Percentiles rank a stretch among this genome's conserved stretches.
phyloP scores from a whole-genome alignment of 1,139 yeast species.

The Scheffersomyces insectosa region DNA sequence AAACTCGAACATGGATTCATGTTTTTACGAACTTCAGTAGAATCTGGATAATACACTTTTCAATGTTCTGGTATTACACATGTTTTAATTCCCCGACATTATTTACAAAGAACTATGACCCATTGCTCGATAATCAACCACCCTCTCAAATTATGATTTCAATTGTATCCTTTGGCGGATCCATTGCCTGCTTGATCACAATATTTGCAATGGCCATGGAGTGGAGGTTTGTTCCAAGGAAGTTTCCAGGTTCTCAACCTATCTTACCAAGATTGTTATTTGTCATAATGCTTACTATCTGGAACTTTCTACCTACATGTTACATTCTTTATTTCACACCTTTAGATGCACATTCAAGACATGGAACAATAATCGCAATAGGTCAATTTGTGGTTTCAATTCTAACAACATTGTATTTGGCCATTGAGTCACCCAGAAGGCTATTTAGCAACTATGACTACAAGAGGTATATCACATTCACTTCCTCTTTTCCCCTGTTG shows the following conservation, averaged over 20 bases:
- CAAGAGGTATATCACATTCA: slow-evolving; percentile 28
- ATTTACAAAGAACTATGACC: slow-evolving; percentile 64
- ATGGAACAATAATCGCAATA: slow-evolving; percentile 54
- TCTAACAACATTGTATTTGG: slow-evolving; percentile 58
- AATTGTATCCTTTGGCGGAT: slow-evolving; percentile 71
- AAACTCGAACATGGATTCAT: slow-evolving; percentile 78
- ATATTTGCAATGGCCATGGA: slow-evolving; percentile 65
- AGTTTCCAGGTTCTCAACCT: slow-evolving; percentile 66
- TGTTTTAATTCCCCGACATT: slow-evolving; percentile 75
- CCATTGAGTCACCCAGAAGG: slow-evolving; percentile 52
- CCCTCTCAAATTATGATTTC: slow-evolving; percentile 62
- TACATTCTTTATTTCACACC: slow-evolving; percentile 59
- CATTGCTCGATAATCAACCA: slow-evolving; percentile 62
- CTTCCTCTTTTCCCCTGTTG: slow-evolving; percentile 57
- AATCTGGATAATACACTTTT: slow-evolving; percentile 78
- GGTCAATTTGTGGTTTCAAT: slow-evolving; percentile 63
- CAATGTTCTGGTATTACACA: slow-evolving; percentile 82
- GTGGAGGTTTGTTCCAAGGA: slow-evolving; percentile 63
- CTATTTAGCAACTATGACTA: slow-evolving; percentile 34
- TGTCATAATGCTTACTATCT: slow-evolving; percentile 39
- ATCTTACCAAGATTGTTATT: slow-evolving; percentile 45
- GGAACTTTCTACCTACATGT: slow-evolving; percentile 63
- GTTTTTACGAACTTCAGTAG: slow-evolving; percentile 74
- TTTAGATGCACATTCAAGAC: slow-evolving; percentile 46
- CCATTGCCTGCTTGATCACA: slow-evolving; percentile 64